A percentile compares a stretch with the other conserved stretches of the same genome.
Evolutionary conservation across 305 asterid species (phyloP).

Genomic region (Plantago coronopus): DNA sequence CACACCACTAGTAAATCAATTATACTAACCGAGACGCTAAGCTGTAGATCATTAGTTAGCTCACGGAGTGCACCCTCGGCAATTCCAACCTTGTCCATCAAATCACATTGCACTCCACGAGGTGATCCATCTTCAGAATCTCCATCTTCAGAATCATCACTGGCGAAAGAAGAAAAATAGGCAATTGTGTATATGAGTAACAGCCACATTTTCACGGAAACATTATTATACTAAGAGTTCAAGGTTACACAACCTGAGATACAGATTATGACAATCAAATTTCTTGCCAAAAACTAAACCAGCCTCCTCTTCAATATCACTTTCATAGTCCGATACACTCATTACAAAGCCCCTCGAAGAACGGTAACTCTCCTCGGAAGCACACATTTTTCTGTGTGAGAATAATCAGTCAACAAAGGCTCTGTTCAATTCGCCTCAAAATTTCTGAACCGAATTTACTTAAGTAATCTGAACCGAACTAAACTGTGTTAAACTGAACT

Average conservation of each 20-base stretch:
- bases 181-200: background rate
- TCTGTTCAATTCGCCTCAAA: too few species aligned
- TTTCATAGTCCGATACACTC: constrained; percentile 46
- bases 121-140: constrained; percentile 46
- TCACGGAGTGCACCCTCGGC: constrained; percentile 68
- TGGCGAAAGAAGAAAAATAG: constrained; percentile 25
- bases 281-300: constrained; percentile 41
- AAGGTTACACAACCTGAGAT: constrained; percentile 44
- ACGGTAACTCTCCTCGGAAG: constrained; percentile 29
- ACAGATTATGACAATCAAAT: constrained; percentile 49
- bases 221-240: background rate
- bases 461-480: too few species aligned
- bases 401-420: background rate
- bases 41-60: constrained; percentile 52
- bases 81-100: constrained; percentile 60
- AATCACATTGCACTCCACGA: constrained; percentile 34
- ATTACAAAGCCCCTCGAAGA: constrained; percentile 48
- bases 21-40: constrained; percentile 52
- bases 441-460: too few species aligned
- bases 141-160: constrained; percentile 27
- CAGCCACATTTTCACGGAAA: too few species aligned
- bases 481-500: too few species aligned
- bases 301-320: constrained; percentile 42
- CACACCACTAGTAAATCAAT: constrained; percentile 8
- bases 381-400: constrained; percentile 38